Evolutionary conservation across 148 eudicot genomes (phyloP).

Genomic region (Chenopodium album): DNA sequence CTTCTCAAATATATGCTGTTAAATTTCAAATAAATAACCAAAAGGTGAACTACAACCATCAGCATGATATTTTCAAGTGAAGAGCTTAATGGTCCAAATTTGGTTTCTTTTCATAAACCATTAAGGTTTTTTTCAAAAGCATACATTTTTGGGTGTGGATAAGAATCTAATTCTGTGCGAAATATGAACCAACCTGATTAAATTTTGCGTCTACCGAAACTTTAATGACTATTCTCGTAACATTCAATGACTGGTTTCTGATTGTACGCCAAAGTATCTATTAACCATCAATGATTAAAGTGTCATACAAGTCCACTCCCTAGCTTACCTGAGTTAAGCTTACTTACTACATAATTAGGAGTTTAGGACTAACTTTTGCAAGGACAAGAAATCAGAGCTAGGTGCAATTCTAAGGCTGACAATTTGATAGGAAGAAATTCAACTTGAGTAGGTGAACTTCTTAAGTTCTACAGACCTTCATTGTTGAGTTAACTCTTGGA

Average conservation of each 20-base stretch:
- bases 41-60: neutral
- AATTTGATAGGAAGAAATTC: neutral
- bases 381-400: neutral
- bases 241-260: no score
- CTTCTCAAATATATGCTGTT: neutral
- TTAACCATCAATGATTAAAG: neutral
- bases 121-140: neutral
- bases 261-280: neutral
- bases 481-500: neutral
- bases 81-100: neutral
- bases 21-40: neutral
- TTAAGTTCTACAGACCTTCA: neutral
- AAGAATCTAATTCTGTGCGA: neutral
- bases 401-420: neutral
- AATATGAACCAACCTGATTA: neutral
- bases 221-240: neutral
- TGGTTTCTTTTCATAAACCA: neutral
- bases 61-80: neutral
- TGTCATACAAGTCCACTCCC: neutral
- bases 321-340: neutral
- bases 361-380: neutral
- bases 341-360: neutral
- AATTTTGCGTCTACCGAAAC: neutral
- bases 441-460: neutral
- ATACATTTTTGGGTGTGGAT: neutral